Evolutionary conservation across 2,329 filamentous ascomycete genomes (phyloP), one percentile per base, ranked within the genome.

Genomic region (Orbilia ellipsospora): DNA sequence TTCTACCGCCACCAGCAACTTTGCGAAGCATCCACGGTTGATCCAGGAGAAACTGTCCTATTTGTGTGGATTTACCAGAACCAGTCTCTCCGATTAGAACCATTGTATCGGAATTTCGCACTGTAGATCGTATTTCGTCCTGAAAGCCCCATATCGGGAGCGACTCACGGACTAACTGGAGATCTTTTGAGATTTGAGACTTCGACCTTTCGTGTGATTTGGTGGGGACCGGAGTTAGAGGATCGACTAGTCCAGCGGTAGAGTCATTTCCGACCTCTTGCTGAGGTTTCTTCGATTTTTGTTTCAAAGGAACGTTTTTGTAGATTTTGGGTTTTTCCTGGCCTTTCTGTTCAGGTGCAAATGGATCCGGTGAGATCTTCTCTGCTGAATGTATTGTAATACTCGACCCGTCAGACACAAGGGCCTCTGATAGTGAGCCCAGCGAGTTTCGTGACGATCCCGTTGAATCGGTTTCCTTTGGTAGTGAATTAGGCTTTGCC

Each of bases 31-130:
- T 97, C 93, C 94, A 98, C 5, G 88, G 83, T 80, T 97, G 92
- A 26, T 86, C 84, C 54, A 90, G 88, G 6, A 99, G 84, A 77
- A 97, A 97, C 80, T 98, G 95, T 0, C 95, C 94, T 0, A 97
- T 90, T 82, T 99, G 95, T 0, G 95, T 99, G 84, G 92, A 96
- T 83, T 99, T 99, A 81, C 95, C 95, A 13, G 92, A 96, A 81
- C 95, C 95, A 0, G 95, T 99, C 82, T 98, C 94, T 84, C 94
- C 94, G 1, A 95, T 90, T 13, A 99, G 84, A 0, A 99, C 86
- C 61, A 99, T 87, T 0, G 97, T 88, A 80, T 96, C 88, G 77
- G 88, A 89, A 40, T 88, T 83, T 12, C 84, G 84, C 5, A 97
- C 83, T 1, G 87, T 85, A 15, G 85, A 80, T 42, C 89, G 88